phyloP scores from a whole-genome alignment of 2,329 filamentous ascomycete genomes.

The Microsporum audouinii region DNA sequence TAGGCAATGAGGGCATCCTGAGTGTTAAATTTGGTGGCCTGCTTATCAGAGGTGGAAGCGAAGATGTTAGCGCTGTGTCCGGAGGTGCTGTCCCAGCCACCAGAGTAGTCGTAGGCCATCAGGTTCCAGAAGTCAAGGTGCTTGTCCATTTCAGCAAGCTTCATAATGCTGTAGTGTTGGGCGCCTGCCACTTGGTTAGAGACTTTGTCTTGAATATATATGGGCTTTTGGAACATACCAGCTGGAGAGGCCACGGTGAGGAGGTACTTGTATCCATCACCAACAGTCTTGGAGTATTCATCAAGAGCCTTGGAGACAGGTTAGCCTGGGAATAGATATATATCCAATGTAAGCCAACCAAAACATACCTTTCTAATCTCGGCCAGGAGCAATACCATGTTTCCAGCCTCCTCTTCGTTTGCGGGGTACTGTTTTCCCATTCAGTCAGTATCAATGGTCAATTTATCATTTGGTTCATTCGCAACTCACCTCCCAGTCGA shows the following conservation, averaged over 20 bases:
- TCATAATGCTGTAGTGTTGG: slow-evolving; percentile 33
- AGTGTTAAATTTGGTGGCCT: slow-evolving; percentile 67
- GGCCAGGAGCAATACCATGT: slow-evolving; percentile 28
- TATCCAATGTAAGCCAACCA: not conserved
- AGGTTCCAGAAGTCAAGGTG: slow-evolving; percentile 43
- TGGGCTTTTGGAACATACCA: slow-evolving; percentile 17
- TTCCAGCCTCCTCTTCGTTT: slow-evolving; percentile 23
- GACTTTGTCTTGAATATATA: not conserved
- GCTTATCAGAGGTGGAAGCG: slow-evolving; percentile 45
- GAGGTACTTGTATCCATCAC: slow-evolving; percentile 32
- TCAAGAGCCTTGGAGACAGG: slow-evolving; percentile 26
- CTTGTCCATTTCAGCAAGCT: slow-evolving; percentile 35
- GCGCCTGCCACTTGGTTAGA: slow-evolving; percentile 23
- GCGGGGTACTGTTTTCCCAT: slow-evolving; percentile 21
- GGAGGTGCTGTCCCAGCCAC: slow-evolving; percentile 61
- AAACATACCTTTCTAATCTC: slow-evolving; percentile 22
- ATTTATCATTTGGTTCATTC: not conserved
- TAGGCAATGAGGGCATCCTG: slow-evolving; percentile 61
- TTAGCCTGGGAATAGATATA: not conserved
- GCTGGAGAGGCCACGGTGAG: slow-evolving; percentile 39
- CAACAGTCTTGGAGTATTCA: slow-evolving; percentile 30
- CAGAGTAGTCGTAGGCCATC: slow-evolving; percentile 84
- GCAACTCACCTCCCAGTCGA: slow-evolving; percentile 32
- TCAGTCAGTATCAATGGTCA: not conserved
- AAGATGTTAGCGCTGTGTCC: slow-evolving; percentile 77